Conservation (phyloP, 257 asterid species). For the Penstemon barbatus region DNA sequence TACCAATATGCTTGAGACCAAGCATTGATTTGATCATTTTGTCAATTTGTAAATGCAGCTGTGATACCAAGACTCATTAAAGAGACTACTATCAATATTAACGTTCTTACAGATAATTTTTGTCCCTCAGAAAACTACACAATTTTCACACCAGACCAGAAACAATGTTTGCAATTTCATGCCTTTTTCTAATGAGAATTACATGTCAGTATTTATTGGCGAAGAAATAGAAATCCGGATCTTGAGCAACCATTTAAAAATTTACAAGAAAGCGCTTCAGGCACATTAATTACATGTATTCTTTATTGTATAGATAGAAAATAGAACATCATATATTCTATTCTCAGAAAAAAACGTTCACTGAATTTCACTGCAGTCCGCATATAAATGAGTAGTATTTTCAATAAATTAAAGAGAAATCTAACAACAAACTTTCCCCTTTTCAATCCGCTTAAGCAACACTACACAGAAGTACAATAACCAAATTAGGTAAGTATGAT, state of each 20-base stretch:
- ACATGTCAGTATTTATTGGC: too few relatives aligned
- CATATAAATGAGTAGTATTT: background rate
- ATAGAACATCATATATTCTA: background rate
- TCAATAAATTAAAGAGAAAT: background rate
- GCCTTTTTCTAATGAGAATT: too few relatives aligned
- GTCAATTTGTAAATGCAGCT: background rate
- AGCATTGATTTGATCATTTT: background rate
- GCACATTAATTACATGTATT: background rate
- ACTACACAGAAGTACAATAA: slow-evolving; percentile 15
- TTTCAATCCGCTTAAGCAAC: slow-evolving; percentile 24
- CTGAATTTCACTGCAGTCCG: background rate
- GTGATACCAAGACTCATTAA: slow-evolving; percentile 9
- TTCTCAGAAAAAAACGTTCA: background rate
- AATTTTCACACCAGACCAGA: too few relatives aligned
- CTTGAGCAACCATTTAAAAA: slow-evolving; percentile 20
- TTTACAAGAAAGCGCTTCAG: background rate
- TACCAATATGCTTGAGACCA: background rate
- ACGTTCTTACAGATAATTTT: too few relatives aligned
- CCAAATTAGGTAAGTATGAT: background rate
- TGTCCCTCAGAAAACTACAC: too few relatives aligned
- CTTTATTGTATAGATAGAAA: background rate
- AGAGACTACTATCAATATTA: background rate
- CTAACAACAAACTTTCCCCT: background rate
- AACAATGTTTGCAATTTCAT: too few relatives aligned
- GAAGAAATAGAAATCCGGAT: background rate